Evolutionary conservation across 441 rosid genomes (phyloP), one percentile per base, ranked within the genome.

Genomic region (Croton setiger): DNA sequence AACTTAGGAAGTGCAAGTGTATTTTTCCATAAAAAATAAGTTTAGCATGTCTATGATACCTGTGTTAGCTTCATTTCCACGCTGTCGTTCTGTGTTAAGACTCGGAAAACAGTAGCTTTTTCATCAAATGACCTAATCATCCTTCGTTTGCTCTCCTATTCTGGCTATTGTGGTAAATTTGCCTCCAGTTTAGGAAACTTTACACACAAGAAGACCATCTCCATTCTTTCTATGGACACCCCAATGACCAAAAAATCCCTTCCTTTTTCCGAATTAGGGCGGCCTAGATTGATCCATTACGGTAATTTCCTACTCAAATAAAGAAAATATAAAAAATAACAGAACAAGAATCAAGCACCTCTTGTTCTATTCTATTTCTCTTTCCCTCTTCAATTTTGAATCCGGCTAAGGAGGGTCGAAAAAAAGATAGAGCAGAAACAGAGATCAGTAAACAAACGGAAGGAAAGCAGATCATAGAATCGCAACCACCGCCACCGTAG

Each of bases 311-410:
- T 37, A 14, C 13, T 0, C n/a, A 1, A 0, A 1, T 44, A 13
- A 20, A 0, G 5, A 15, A 14, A 1, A 2, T 49, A 11, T 13
- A 45, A 21, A 60, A 27, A 41, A 21, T 56, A 43, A 64, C n/a
- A 9, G 14, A 17, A 4, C 45, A 35, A 23, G 43, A 12, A 5
- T 6, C n/a, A 17, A 0, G n/a, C 12, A 10, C 1, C 10, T 23
- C 7, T 27, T 27, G 31, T 27, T 27, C 31, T 27, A 27, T 27
- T 27, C 31, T 27, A 27, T 27, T 27, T 27, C 45, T 12, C 33
- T 15, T 80, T 76, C 86, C 83, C 86, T 75, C 81, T 63, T 76
- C 78, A 72, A 59, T 73, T 84, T 86, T 75, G 67, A 84, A 82
- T 75, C 74, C 64, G 15, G 17, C 52, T 35, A 13, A 27, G 60